Evolutionary conservation across 2,329 filamentous ascomycete genomes (phyloP), one percentile per base, ranked within the genome.

Genomic region (Uncinocarpus reesii): DNA sequence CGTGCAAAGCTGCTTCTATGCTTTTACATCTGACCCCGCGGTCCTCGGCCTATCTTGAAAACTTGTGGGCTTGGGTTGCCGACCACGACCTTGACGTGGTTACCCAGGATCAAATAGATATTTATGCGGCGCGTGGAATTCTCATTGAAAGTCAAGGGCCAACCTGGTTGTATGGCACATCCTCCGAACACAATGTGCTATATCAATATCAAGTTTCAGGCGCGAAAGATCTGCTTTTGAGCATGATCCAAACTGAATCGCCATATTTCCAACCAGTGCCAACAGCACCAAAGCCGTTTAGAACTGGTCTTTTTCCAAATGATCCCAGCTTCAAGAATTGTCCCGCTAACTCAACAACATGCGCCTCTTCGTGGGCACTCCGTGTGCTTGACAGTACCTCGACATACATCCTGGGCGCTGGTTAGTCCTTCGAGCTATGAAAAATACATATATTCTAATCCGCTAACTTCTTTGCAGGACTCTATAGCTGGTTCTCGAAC

Each of bases 211-310:
- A 84, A 57, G 67, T 85, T 44, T 66, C 70, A 55, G 69, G 72
- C 43, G 79, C 81, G 3, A 69, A 71, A 40, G 74, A 84, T 43
- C 36, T 84, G 47, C 81, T 76, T 60, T 75, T 79, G 58, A 79
- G 78, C 16, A 72, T 79, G 56, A 75, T 80, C 41, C 82, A 86
- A 60, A 80, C 81, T 42, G 82, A 86, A 62, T 80, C 81, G 3
- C 77, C 82, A 0, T 86, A 86, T 65, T 84, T 77, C 64, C 82
- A 86, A 62, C 78, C 80, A 20, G 77, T 75, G 58, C 81, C 82
- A 0, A 67, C 66, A 40, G 78, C 81, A 0, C 70, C 73, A 0
- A 66, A 67, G 7, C 82, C 79, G 0, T 84, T 83, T 64, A n/a
- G 2, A 7, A 24, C 36, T 2, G 36, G 36, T 23, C 5, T 3